Evolutionary conservation across 768 basidiomycete species (phyloP), one percentile per base, ranked within the genome.

Genomic region (Termitomyces titanicus): DNA sequence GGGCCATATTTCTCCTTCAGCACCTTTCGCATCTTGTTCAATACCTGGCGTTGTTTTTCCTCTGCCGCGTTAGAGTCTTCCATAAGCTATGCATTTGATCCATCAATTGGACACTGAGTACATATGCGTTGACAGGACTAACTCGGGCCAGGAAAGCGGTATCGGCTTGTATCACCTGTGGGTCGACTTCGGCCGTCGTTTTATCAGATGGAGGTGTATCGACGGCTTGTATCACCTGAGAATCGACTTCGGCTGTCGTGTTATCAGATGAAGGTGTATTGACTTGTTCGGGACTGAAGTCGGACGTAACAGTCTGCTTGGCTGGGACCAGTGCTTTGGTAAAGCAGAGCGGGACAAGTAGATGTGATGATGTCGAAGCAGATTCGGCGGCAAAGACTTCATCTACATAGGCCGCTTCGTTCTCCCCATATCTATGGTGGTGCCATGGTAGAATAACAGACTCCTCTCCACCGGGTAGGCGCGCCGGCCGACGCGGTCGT

Each of bases 1-100:
- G 5, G 1, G 5, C 75, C 77, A 57, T 66, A 80, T 6, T 42
- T 47, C 2, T 59, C 48, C 50, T 61, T 56, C 3, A 80, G 62
- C 12, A 63, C 53, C 3, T 39, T 12, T 46, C 68, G 47, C 5
- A 78, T 64, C 1, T 62, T 52, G 5, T 39, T 24, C 8, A 58
- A 13, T 12, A 38, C 44, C 9, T 3, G 5, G 5, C 9, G 22
- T 15, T 38, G 52, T 12, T 20, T 9, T 8, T 15, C 2, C n/a
- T 46, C 18, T 13, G 34, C 17, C 9, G 5, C 37, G 5, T 10
- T n/a, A 13, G 35, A 15, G 20, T 37, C 24, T 22, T 13, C 17
- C 10, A 22, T n/a, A 24, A 44, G 10, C 47, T 47, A 13, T 8
- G 25, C 5, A 53, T 8, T 5, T 10, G 15, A 2, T 31, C n/a